Evolutionary conservation across 768 basidiomycete species (phyloP).

Genomic region (Pleurotus tuber-regium): DNA sequence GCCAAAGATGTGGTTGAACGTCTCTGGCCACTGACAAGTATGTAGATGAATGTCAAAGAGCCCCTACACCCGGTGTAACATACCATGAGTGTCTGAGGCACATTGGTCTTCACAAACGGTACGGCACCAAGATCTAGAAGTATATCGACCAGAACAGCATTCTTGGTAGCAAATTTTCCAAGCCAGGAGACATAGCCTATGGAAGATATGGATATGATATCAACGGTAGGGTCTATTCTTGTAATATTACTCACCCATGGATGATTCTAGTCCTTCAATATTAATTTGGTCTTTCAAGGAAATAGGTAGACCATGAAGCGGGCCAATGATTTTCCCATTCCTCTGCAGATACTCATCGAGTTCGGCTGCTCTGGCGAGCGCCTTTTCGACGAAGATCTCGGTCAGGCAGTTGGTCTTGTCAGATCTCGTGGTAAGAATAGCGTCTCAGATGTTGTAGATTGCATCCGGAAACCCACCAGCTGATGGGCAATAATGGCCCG

Average conservation of each 20-base stretch:
- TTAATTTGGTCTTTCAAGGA: slow-evolving; percentile 75
- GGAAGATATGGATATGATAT: too few species aligned
- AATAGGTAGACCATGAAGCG: slow-evolving; percentile 73
- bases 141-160: slow-evolving; percentile 64
- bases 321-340: slow-evolving; percentile 67
- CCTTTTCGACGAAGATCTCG: slow-evolving; percentile 78
- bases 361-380: slow-evolving; percentile 58
- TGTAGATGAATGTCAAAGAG: neutral
- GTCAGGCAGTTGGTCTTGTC: slow-evolving; percentile 76
- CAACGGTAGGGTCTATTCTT: too few species aligned
- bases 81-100: slow-evolving; percentile 80
- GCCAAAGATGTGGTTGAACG: slow-evolving; percentile 77
- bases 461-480: slow-evolving; percentile 43
- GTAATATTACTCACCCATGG: slow-evolving; percentile 18
- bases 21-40: slow-evolving; percentile 63
- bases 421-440: too few species aligned
- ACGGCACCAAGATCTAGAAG: slow-evolving; percentile 69
- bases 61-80: too few species aligned
- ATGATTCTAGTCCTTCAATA: slow-evolving; percentile 61
- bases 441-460: too few species aligned
- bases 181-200: slow-evolving; percentile 75
- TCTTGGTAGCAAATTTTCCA: slow-evolving; percentile 53
- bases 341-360: slow-evolving; percentile 60
- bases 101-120: slow-evolving; percentile 68
- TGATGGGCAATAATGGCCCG: slow-evolving; percentile 69